Evolutionary conservation across 306 rosid species (phyloP).

Genomic region (Lotus japonicus): DNA sequence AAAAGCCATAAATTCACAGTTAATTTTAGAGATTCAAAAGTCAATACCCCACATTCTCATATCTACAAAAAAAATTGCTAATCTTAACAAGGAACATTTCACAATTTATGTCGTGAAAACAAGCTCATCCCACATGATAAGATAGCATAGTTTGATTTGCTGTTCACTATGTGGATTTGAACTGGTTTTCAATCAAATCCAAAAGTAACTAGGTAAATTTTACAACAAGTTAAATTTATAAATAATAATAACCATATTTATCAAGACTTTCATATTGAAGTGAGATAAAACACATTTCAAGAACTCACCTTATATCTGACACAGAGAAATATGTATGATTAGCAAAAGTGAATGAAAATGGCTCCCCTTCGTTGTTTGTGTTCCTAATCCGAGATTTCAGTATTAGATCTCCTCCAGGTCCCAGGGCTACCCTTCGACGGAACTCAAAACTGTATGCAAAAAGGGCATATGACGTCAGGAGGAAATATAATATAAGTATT

Average conservation of each 20-base stretch:
- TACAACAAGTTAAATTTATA: background rate
- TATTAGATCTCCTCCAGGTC: constrained; percentile 86
- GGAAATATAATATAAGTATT: background rate
- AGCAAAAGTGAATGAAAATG: constrained; percentile 86
- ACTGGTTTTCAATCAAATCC: constrained; percentile 13
- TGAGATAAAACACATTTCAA: background rate
- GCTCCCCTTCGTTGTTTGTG: constrained; percentile 84
- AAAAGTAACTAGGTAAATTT: background rate
- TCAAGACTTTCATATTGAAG: background rate
- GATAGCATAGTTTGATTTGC: background rate
- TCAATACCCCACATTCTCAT: background rate
- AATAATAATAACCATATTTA: background rate
- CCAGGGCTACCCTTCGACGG: constrained; percentile 83
- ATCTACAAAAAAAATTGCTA: too few relatives aligned
- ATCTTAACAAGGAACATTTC: background rate
- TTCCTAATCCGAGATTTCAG: constrained; percentile 90
- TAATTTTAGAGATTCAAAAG: constrained; percentile 1
- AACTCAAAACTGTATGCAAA: constrained; percentile 64
- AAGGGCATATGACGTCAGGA: constrained; percentile 11
- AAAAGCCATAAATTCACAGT: background rate
- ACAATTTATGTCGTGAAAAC: background rate
- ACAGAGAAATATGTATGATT: constrained; percentile 92
- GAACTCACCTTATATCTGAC: constrained; percentile 76
- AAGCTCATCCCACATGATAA: background rate
- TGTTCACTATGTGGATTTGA: background rate